Evolutionary conservation across 805 yeast species (phyloP), one percentile per base, ranked within the genome.

Genomic region (Ogataea pini): DNA sequence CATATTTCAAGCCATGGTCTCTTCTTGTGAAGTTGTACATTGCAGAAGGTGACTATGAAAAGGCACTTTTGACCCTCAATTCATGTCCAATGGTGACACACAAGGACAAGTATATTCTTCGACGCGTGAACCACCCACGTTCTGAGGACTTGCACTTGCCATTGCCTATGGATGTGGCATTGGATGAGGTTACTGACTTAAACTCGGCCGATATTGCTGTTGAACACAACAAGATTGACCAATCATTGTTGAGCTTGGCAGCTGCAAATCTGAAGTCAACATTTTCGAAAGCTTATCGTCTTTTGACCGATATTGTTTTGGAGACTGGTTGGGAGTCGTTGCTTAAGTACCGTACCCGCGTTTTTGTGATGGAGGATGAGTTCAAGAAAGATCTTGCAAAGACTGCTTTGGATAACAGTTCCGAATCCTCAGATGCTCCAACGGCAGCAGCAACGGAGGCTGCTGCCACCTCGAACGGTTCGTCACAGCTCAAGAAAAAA

Each of bases 81-180:
- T 82, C 92, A 13, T 85, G 91, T 60, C 95, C 95, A 19, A 85
- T 87, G 89, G 83, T 83, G 46, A 79, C 86, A 9, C 80, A 82
- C 59, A 83, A 81, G 60, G 94, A 86, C 57, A 78, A 78, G 52
- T 86, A 73, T 62, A 72, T 75, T 18, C 72, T 85, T 57, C 80
- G 77, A 61, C 72, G 94, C 58, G 75, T 83, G 4, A 78, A 79
- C 9, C 77, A 80, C 22, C 76, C 82, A 17, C 65, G 68, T 20
- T 62, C 72, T 16, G 80, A 79, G 3, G 78, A 76, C 48, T 67
- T 87, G 56, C 95, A 87, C 65, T 71, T 87, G 36, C 95, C 96
- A 0, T 71, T 85, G 36, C 94, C 96, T 3, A 71, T 76, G 27
- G 94, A 86, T 67, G 92, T 84, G 7, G 79, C 82, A 0, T 67